Percentiles rank a stretch among this genome's conserved stretches.
Evolutionary conservation across 2,329 filamentous ascomycete genomes (phyloP).

Genomic region (Beauveria brongniartii): DNA sequence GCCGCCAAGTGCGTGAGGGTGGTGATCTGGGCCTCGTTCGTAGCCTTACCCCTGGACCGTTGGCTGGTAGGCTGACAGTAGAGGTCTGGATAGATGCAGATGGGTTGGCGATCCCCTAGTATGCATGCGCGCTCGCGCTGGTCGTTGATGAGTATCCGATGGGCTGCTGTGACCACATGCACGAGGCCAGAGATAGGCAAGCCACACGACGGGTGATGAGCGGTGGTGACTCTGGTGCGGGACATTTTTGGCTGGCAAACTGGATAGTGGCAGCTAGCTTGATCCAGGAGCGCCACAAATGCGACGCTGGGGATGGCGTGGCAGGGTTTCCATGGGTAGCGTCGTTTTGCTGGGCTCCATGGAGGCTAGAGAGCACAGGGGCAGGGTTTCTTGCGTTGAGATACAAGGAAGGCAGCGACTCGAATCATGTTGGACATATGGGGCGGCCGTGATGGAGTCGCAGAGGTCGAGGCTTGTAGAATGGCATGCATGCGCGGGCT

Average conservation of each 20-base stretch:
- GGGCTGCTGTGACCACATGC: neutral
- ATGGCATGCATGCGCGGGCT: neutral
- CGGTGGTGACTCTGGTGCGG: neutral
- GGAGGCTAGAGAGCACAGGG: neutral
- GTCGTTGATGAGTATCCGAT: neutral
- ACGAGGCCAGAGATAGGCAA: neutral
- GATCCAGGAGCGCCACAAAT: conserved; percentile 1
- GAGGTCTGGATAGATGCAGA: neutral
- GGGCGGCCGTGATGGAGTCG: neutral
- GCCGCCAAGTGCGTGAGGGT: neutral
- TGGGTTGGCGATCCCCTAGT: neutral
- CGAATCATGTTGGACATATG: neutral
- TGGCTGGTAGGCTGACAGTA: neutral
- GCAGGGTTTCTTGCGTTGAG: neutral
- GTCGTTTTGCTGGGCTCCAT: neutral
- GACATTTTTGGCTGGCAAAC: neutral
- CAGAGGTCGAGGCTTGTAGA: neutral
- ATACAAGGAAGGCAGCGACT: neutral
- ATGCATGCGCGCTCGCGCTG: neutral
- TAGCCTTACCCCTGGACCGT: conserved; percentile 4
- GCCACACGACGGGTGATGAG: conserved; percentile 1
- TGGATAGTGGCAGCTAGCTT: neutral
- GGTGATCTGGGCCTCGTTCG: neutral
- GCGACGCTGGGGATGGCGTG: neutral
- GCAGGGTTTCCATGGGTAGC: neutral